A percentile compares a stretch with the other conserved stretches of the same genome.
phyloP scores from a whole-genome alignment of 257 asterid species.

The Eustoma russellianum region DNA sequence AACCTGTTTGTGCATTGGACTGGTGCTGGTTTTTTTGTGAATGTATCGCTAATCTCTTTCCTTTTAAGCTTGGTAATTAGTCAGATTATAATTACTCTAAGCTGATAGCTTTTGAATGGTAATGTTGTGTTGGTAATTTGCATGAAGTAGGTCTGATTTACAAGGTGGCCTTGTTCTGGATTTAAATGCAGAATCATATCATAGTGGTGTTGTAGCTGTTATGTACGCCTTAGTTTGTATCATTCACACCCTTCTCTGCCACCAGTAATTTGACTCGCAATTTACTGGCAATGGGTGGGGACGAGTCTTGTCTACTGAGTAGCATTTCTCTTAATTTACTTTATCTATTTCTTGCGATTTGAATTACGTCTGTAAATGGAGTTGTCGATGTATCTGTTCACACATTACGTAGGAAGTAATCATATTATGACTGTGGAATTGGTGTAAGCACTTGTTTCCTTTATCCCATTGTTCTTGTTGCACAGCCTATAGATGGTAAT shows the following conservation, averaged over 20 bases:
- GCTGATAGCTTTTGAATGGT: slow-evolving; percentile 12
- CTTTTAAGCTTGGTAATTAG: slow-evolving; percentile 14
- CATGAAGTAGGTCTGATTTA: not conserved
- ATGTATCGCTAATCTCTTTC: slow-evolving; percentile 13
- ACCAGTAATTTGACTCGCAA: no score
- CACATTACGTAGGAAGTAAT: no score
- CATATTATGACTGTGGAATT: no score
- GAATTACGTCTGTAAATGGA: no score
- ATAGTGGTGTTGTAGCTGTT: slow-evolving; percentile 1
- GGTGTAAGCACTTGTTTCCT: no score
- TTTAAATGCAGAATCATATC: not conserved
- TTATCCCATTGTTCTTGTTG: no score
- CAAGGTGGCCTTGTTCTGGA: slow-evolving; percentile 2
- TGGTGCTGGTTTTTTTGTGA: slow-evolving; percentile 16
- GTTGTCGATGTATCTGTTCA: no score
- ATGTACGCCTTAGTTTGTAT: not conserved
- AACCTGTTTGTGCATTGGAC: slow-evolving; percentile 11
- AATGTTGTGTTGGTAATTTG: not conserved
- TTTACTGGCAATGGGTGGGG: no score
- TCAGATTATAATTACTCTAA: slow-evolving; percentile 8
- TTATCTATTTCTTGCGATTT: no score
- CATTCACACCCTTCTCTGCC: not conserved
- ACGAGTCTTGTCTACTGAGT: no score
- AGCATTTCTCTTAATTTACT: no score
- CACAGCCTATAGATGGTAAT: no score